phyloP scores from a whole-genome alignment of 345 rosid genomes.

The Camelina sativa region DNA sequence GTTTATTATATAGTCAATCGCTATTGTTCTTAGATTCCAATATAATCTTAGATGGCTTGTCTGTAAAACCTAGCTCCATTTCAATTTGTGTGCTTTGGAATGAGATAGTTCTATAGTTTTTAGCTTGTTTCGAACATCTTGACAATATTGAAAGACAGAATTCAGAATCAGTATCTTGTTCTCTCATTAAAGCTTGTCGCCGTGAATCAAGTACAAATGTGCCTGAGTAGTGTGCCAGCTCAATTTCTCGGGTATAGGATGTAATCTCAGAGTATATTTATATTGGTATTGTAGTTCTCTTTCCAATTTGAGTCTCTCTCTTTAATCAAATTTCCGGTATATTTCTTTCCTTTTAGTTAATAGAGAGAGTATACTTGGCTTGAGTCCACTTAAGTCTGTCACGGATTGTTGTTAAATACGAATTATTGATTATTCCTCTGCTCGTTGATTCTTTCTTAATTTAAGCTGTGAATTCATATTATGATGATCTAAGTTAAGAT shows the following conservation, averaged over 20 bases:
- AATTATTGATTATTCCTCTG: not conserved
- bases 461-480: not conserved
- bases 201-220: not conserved
- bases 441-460: not conserved
- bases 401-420: not conserved
- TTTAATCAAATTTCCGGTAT: not conserved
- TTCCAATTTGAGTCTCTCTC: not conserved
- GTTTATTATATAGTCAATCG: not conserved
- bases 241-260: not conserved
- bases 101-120: not conserved
- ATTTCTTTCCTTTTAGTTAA: not conserved
- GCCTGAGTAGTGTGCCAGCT: not conserved
- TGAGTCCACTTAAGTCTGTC: not conserved
- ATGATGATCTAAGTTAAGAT: slow-evolving; percentile 30
- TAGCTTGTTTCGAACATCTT: slow-evolving; percentile 7
- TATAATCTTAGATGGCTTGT: not conserved
- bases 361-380: not conserved
- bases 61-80: not conserved
- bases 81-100: not conserved
- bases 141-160: not conserved
- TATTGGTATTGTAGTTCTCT: slow-evolving; percentile 11
- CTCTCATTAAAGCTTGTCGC: slow-evolving; percentile 5
- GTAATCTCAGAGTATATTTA: not conserved
- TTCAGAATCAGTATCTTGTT: slow-evolving; percentile 7
- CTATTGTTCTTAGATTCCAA: not conserved